These are phyloP conservation scores for Podospora pseudopauciseta DNA, from an alignment of 495 filamentous ascomycete genomes.

Conservation along the genomic window DNA sequence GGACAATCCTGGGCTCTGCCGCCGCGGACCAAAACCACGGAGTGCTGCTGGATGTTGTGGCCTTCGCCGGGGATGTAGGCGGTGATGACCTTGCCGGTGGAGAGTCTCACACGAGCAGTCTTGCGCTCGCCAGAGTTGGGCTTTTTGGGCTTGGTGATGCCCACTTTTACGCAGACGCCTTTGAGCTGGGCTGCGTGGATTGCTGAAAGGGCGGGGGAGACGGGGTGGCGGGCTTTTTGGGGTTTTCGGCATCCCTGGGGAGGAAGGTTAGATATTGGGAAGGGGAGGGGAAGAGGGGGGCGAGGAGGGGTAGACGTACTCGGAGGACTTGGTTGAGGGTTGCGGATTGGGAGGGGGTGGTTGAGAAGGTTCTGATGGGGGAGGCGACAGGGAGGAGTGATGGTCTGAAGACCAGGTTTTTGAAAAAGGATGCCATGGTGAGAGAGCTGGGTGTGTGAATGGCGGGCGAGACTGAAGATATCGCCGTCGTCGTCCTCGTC, in stretches of 20 bases:
- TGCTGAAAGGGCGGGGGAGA: conserved; percentile 75
- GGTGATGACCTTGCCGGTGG: conserved; percentile 79
- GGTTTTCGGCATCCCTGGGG: conserved; percentile 67
- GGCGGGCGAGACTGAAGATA: conserved; percentile 11
- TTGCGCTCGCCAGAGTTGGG: conserved; percentile 96
- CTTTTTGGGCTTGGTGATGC: conserved; percentile 93
- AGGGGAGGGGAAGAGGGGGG: background rate
- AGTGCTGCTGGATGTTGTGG: conserved; percentile 98
- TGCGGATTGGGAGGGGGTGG: conserved; percentile 47
- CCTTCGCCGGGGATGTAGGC: conserved; percentile 95
- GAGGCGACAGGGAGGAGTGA: conserved; percentile 20
- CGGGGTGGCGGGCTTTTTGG: conserved; percentile 73
- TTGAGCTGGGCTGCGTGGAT: conserved; percentile 76
- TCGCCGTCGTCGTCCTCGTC: conserved; percentile 11
- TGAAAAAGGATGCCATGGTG: conserved; percentile 32
- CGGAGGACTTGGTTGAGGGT: conserved; percentile 60
- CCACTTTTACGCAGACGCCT: conserved; percentile 90
- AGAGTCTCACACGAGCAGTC: conserved; percentile 81
- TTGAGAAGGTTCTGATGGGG: conserved; percentile 44
- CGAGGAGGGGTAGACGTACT: conserved; percentile 31
- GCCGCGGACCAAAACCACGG: conserved; percentile 88
- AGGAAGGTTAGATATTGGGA: background rate
- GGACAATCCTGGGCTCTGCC: conserved; percentile 95
- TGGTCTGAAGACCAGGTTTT: conserved; percentile 27
- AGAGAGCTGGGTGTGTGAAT: conserved; percentile 9